Evolutionary conservation across 768 basidiomycete genomes (phyloP), one percentile per base, ranked within the genome.

Genomic region (Termitomyces sp.): DNA sequence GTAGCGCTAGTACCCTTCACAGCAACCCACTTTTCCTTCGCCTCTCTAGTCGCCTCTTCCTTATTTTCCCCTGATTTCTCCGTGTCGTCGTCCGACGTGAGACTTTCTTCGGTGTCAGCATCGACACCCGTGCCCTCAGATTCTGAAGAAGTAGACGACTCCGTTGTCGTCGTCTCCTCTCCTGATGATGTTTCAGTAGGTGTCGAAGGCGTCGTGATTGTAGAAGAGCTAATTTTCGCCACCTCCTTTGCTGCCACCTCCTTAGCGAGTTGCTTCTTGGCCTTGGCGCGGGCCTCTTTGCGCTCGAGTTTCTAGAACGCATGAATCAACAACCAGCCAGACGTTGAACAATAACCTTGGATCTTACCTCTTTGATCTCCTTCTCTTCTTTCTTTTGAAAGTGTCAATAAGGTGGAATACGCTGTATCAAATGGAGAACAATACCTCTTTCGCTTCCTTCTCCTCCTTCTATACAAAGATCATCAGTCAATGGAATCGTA

Each of bases 1-100:
- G 64, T 56, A 46, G 68, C 60, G 58, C 34, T 36, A 24, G 46
- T 47, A 53, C 78, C 78, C 70, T 89, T 87, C 68, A 92, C 84
- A 20, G 87, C 76, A 50, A 91, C 82, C 90, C 90, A 92, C 67
- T 87, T 89, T 66, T 91, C 88, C 67, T 79, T 81, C 64, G 71
- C 69, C 46, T 62, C 69, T 66, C 90, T 87, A 65, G 78, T 80
- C 64, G 70, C 69, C 37, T 62, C 69, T 41, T 76, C 71, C 31
- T 66, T 71, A 46, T 68, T 68, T 55, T 65, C 68, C 44, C 66
- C 68, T 20, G 67, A 63, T 64, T 80, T 81, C 41, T 84, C 80
- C 22, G 68, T 66, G 65, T 89, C 87, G 64, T 90, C 88, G 64
- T 90, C 89, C 34, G 87, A 88, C 3, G 87, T 86, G 61, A 87